Base-by-base conservation (phyloP, 2,329 filamentous ascomycete genomes). In the Dactylella cylindrospora region DNA sequence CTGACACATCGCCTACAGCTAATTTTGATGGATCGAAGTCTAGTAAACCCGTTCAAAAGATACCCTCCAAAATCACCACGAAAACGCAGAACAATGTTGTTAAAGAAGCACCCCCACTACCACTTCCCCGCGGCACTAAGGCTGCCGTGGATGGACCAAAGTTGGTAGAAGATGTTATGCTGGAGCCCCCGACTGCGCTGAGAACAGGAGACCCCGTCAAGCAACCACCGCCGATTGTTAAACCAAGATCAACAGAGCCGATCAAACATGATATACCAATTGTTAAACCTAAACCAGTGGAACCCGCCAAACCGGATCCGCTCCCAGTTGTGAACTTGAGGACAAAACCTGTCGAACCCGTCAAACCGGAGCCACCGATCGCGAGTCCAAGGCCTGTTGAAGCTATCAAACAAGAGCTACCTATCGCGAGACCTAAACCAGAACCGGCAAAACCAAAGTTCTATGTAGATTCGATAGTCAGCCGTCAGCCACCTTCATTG, bases 391-490 rank as follows among this genome's bases (percentile, higher is more conserved):
- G n/a, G n/a, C n/a, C n/a, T n/a, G n/a, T n/a, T n/a, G n/a, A n/a
- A n/a, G n/a, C n/a, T n/a, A 17, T 12, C 43, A 22, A 17, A 12
- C 20, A 28, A 22, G 47, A 61, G 13, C 28, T 41, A 12, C 47
- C 36, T 8, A 13, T 26, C 41, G 31, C 19, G 26, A 53, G 31
- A 13, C 41, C 41, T 22, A 53, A 61, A 13, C 55, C 47, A 4
- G 40, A 52, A 38, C 41, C 41, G n/a, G 22, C 40, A 9, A 38
- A 43, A 9, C 43, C 26, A 36, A 53, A 53, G 35, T 53, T 41
- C 15, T 53, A 31, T 33, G 55, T 61, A 32, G 55, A 49, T 22
- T 61, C 47, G 2, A 53, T 61, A 25, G 43, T 53, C 35, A 29
- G 41, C 19, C 47, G 55, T 9, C 47, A 53, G 9, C 41, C 55